Base-by-base conservation (phyloP, 148 eudicot species). In the Agrostemma githago region DNA sequence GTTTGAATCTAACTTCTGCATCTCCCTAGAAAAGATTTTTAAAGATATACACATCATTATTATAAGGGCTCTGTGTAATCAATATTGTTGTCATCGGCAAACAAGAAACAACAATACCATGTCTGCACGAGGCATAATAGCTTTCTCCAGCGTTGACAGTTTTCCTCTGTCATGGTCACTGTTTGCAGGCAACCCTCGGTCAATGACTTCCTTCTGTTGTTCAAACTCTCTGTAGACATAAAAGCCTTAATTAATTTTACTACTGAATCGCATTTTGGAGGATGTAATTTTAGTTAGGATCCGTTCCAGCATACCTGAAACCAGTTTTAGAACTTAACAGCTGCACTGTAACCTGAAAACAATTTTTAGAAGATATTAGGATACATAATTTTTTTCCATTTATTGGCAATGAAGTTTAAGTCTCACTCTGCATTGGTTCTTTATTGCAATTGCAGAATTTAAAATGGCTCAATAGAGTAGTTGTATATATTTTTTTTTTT, bases 301-400 rank as follows among this genome's bases (percentile, higher is more conserved):
- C 41, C 3, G n/a, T 43, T 41, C 61, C 61, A 26, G 51, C 46
- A 44, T 86, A 92, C 99, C 99, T 90, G 85, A 92, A 96, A 80
- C 99, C 96, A 64, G 96, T 90, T 82, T 92, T 92, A 5, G 99
- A 87, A 62, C 97, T 92, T 70, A 96, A 82, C 74, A 96, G 92
- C 87, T 96, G 97, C 76, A 96, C 86, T 8, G 94, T 89, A 72
- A 96, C 93, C 99, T 96, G 93, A 26, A 70, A 51, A 14, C 60
- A 53, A 42, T 51, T 70, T 68, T 70, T 5, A 70, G 6, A 54
- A 54, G 61, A 10, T 70, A 15, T 51, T 26, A 70, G 40, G 72
- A 34, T 41, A 70, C 61, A 17, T n/a, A 9, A 10, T 48, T 48
- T 48, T 48, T 48, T 12, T 10, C 53, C 53, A 48, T 48, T 48